Conservation (phyloP, 352 stramenopile genomes). For the Globisporangium middletonii region DNA sequence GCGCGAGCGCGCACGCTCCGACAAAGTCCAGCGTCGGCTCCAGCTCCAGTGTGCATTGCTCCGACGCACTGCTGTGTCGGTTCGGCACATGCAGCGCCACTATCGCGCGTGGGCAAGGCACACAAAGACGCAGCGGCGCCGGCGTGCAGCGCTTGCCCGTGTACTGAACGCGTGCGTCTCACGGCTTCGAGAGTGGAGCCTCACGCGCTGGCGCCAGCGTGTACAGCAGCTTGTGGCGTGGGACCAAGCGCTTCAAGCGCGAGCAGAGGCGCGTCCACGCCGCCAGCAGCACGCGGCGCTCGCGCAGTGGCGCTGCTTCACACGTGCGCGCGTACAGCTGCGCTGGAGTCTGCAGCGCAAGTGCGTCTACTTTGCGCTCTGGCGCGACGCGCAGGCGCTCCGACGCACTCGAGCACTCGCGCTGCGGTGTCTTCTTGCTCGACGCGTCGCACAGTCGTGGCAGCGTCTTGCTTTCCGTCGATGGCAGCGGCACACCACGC, state of each 20-base stretch:
- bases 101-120: no score
- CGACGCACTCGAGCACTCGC: conserved; percentile 4
- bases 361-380: conserved; percentile 10
- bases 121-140: no score
- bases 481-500: conserved; percentile 17
- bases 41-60: conserved; percentile 11
- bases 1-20: conserved; percentile 1
- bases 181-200: neutral
- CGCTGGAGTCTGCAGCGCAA: conserved; percentile 13
- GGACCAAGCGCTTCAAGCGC: neutral
- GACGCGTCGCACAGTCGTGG: conserved; percentile 1
- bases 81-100: no score
- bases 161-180: neutral
- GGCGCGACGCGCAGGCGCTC: neutral
- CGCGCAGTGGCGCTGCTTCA: conserved; percentile 1
- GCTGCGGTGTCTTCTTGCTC: conserved; percentile 14
- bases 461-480: conserved; percentile 15
- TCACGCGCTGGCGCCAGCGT: conserved; percentile 2
- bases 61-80: no score
- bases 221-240: neutral
- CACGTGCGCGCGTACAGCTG: neutral
- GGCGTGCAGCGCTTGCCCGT: no score
- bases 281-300: neutral
- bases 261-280: neutral
- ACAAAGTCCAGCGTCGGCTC: neutral